Percentiles rank a stretch among this genome's conserved stretches.
These are phyloP conservation scores for Talaromyces sp. DNA, from an alignment of 2,329 filamentous ascomycete species.

Conservation along the genomic window DNA sequence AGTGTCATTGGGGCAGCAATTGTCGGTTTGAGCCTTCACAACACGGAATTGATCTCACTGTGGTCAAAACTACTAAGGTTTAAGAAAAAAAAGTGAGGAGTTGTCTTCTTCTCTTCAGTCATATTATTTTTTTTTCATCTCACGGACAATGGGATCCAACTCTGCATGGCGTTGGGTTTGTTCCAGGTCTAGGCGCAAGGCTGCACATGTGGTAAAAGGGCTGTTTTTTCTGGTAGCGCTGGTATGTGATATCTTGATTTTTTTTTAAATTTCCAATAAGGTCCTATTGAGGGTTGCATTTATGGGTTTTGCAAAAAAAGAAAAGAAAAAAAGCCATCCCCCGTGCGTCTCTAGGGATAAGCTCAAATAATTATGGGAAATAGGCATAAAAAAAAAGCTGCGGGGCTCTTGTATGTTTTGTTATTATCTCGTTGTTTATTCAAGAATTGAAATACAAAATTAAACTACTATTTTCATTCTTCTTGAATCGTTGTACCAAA, in stretches of 20 bases:
- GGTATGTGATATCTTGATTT: neutral
- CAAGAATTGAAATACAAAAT: neutral
- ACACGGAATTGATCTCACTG: slow-evolving; percentile 54
- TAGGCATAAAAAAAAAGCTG: neutral
- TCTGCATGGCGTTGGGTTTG: neutral
- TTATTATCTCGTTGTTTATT: neutral
- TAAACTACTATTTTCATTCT: slow-evolving; percentile 11
- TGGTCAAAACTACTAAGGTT: slow-evolving; percentile 49
- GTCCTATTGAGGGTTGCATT: neutral
- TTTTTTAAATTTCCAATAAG: neutral
- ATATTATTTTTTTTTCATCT: neutral
- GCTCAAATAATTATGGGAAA: neutral
- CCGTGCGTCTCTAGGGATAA: neutral
- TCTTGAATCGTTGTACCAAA: slow-evolving; percentile 58
- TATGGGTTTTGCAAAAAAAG: neutral
- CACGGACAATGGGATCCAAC: neutral
- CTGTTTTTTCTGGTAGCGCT: neutral
- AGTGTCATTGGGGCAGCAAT: slow-evolving; percentile 54
- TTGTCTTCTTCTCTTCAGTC: neutral
- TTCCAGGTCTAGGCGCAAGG: neutral
- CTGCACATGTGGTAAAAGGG: neutral
- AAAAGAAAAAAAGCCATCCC: neutral
- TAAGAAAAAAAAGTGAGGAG: neutral
- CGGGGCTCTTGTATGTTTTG: neutral
- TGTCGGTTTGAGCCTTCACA: slow-evolving; percentile 56